Evolutionary conservation across 441 rosid species (phyloP).

Genomic region (Adansonia madagascariensis): DNA sequence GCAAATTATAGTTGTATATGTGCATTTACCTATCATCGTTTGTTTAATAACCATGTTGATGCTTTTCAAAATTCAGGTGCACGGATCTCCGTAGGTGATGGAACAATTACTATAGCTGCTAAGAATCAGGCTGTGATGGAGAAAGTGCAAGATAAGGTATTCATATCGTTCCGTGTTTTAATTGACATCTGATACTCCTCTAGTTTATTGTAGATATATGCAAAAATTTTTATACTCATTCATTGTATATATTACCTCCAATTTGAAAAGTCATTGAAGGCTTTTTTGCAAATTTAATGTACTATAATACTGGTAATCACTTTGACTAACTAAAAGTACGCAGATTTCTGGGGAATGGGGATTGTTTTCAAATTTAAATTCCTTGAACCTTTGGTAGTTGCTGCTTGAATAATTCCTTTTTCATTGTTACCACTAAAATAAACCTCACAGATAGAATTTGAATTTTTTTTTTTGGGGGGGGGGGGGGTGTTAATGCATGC

Average conservation of each 20-base stretch:
- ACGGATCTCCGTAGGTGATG: slow-evolving; percentile 73
- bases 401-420: slow-evolving; percentile 17
- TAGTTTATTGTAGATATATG: background rate
- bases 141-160: slow-evolving; percentile 84
- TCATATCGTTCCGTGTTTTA: slow-evolving; percentile 16
- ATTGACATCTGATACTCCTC: background rate
- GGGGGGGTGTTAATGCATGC: background rate
- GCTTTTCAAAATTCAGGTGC: slow-evolving; percentile 63
- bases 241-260: slow-evolving; percentile 2
- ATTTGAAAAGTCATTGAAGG: background rate
- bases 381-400: background rate
- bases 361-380: slow-evolving; percentile 21
- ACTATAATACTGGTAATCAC: background rate
- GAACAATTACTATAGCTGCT: slow-evolving; percentile 76
- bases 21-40: background rate
- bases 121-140: slow-evolving; percentile 82
- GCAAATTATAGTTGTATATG: slow-evolving; percentile 12
- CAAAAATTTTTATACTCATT: background rate
- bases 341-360: background rate
- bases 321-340: slow-evolving; percentile 19
- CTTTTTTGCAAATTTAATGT: slow-evolving; percentile 10
- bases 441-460: background rate
- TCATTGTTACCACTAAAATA: background rate
- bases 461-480: background rate
- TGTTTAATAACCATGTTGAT: background rate